These are phyloP conservation scores for Ogataea dorogensis DNA, from an alignment of 805 yeast genomes.

Conservation along the genomic window DNA sequence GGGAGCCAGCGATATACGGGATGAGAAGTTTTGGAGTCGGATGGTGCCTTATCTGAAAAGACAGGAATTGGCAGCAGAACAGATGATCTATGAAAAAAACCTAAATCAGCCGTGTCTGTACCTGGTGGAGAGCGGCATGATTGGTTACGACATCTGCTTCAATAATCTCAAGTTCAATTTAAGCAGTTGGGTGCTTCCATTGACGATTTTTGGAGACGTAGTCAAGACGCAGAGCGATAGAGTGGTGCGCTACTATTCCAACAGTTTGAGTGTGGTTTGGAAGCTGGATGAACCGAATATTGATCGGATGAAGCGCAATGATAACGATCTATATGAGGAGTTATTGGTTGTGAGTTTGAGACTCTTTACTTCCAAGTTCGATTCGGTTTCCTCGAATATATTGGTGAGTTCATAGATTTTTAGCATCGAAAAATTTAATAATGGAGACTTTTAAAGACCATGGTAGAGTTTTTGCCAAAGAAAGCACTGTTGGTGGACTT, in stretches of 20 bases:
- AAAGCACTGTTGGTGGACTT: constrained; percentile 34
- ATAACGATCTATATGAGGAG: constrained; percentile 60
- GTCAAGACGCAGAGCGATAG: constrained; percentile 38
- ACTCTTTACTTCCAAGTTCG: constrained; percentile 68
- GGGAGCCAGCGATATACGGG: constrained; percentile 48
- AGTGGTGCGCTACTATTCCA: constrained; percentile 40
- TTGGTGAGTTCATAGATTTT: constrained; percentile 40
- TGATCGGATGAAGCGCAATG: constrained; percentile 44
- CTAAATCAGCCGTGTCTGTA: constrained; percentile 52
- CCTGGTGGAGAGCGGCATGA: constrained; percentile 51
- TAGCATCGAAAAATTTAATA: background rate
- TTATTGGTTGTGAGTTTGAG: constrained; percentile 58
- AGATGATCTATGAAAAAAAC: constrained; percentile 47
- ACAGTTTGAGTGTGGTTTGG: constrained; percentile 65
- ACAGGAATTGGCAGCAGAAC: constrained; percentile 26
- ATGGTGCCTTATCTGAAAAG: constrained; percentile 56
- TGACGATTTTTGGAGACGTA: constrained; percentile 73
- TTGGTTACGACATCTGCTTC: constrained; percentile 45
- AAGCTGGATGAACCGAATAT: constrained; percentile 49
- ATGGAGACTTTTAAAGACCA: constrained; percentile 2
- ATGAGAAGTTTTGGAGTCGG: constrained; percentile 60
- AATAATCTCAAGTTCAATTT: constrained; percentile 34
- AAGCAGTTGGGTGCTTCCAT: constrained; percentile 53
- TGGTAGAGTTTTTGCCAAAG: constrained; percentile 16
- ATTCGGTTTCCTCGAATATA: constrained; percentile 72